phyloP scores from a whole-genome alignment of 164 flowering plant genomes.

The Echeveria elegans region DNA sequence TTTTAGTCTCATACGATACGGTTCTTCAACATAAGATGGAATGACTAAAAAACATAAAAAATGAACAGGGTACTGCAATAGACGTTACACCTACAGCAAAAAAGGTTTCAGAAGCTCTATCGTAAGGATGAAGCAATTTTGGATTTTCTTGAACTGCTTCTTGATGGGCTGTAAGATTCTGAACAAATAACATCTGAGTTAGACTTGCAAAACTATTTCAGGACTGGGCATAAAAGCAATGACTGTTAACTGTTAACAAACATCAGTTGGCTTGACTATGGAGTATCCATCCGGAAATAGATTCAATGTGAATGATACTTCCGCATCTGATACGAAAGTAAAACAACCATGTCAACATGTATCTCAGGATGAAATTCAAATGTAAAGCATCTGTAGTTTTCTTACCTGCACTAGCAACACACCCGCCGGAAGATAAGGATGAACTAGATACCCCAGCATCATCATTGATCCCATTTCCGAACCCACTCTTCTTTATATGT shows the following conservation, averaged over 20 bases:
- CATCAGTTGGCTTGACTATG: conserved; percentile 72
- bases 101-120: conserved; percentile 71
- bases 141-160: conserved; percentile 39
- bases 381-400: conserved; percentile 9
- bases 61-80: background rate
- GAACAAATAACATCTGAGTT: conserved; percentile 12
- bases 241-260: conserved; percentile 27
- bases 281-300: conserved; percentile 86
- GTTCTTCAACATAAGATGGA: background rate
- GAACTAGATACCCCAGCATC: conserved; percentile 30
- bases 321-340: conserved; percentile 34
- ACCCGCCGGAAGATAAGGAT: conserved; percentile 22
- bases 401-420: conserved; percentile 18
- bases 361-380: background rate
- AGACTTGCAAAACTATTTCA: background rate
- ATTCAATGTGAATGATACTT: conserved; percentile 73
- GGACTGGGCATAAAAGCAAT: background rate
- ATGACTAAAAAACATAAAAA: background rate
- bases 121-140: conserved; percentile 77
- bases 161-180: conserved; percentile 45
- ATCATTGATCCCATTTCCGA: conserved; percentile 18
- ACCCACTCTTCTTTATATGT: conserved; percentile 21
- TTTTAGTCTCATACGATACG: background rate
- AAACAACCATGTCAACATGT: background rate
- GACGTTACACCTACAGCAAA: conserved; percentile 49